phyloP scores from a whole-genome alignment of 2,329 filamentous ascomycete genomes.

The Fusarium miscanthi region DNA sequence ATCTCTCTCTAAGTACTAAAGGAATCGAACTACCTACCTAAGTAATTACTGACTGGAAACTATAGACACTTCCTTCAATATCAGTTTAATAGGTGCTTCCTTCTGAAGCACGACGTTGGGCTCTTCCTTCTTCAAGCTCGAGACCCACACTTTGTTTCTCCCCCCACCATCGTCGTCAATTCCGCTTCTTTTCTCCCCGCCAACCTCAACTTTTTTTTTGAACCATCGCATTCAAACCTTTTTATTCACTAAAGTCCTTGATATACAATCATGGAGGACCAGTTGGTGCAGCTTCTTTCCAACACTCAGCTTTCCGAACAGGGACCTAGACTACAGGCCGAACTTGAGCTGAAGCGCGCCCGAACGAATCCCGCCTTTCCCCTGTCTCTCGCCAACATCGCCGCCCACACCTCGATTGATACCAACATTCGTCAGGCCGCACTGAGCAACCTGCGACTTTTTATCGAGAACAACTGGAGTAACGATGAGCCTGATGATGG shows the following conservation, averaged over 20 bases:
- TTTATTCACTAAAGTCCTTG: slow-evolving; percentile 21
- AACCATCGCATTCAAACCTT: slow-evolving; percentile 10
- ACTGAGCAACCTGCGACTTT: slow-evolving; percentile 81
- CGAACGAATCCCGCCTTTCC: slow-evolving; percentile 79
- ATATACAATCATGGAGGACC: slow-evolving; percentile 79
- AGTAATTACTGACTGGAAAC: too few species aligned
- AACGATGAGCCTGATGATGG: slow-evolving; percentile 75
- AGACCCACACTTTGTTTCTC: slow-evolving; percentile 39
- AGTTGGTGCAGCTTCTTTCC: slow-evolving; percentile 87
- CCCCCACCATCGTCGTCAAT: slow-evolving; percentile 39
- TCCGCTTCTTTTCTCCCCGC: slow-evolving; percentile 39
- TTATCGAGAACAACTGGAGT: slow-evolving; percentile 88
- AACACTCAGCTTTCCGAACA: slow-evolving; percentile 85
- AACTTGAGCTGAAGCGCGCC: slow-evolving; percentile 80
- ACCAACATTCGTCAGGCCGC: slow-evolving; percentile 85
- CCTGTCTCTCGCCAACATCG: slow-evolving; percentile 82
- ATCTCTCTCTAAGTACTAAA: not conserved
- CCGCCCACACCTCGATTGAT: slow-evolving; percentile 78
- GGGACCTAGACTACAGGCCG: slow-evolving; percentile 83
- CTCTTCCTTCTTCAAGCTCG: slow-evolving; percentile 1
- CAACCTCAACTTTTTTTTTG: slow-evolving; percentile 36
- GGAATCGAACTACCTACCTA: not conserved
- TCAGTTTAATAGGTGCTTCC: not conserved
- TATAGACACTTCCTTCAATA: not conserved
- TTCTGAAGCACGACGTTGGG: not conserved